Evolutionary conservation across 352 stramenopile species (phyloP).

Genomic region (Globisporangium solare): DNA sequence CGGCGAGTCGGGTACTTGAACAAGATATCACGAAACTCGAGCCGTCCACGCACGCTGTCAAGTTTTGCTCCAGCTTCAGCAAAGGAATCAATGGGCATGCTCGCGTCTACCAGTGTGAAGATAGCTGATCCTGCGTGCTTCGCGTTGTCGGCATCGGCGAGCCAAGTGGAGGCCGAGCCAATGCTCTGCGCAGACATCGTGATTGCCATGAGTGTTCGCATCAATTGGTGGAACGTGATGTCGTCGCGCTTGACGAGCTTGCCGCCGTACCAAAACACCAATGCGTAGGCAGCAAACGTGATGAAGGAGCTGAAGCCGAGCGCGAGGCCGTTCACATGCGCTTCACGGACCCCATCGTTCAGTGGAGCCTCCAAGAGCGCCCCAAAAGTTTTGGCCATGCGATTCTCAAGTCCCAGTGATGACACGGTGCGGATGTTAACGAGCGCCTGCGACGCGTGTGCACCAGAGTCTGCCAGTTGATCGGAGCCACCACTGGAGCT

Average conservation of each 20-base stretch:
- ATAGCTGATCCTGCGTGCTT: slow-evolving; percentile 24
- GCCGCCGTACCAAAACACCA: slow-evolving; percentile 61
- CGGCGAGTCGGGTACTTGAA: slow-evolving; percentile 41
- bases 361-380: slow-evolving; percentile 14
- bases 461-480: slow-evolving; percentile 20
- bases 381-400: slow-evolving; percentile 13
- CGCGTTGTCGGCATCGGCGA: slow-evolving; percentile 20
- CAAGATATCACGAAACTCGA: slow-evolving; percentile 32
- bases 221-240: slow-evolving; percentile 38
- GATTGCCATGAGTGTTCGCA: slow-evolving; percentile 37
- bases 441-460: slow-evolving; percentile 31
- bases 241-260: slow-evolving; percentile 33
- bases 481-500: slow-evolving; percentile 15
- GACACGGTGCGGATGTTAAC: slow-evolving; percentile 40
- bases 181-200: slow-evolving; percentile 34
- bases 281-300: slow-evolving; percentile 33
- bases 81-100: slow-evolving; percentile 18
- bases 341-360: slow-evolving; percentile 16
- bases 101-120: slow-evolving; percentile 20
- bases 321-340: slow-evolving; percentile 32
- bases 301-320: slow-evolving; percentile 66
- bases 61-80: slow-evolving; percentile 16
- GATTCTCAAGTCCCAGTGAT: slow-evolving; percentile 28
- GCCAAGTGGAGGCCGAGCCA: slow-evolving; percentile 24
- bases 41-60: slow-evolving; percentile 21